phyloP scores from a whole-genome alignment of 345 rosid genomes.

The Dovyalis caffra region DNA sequence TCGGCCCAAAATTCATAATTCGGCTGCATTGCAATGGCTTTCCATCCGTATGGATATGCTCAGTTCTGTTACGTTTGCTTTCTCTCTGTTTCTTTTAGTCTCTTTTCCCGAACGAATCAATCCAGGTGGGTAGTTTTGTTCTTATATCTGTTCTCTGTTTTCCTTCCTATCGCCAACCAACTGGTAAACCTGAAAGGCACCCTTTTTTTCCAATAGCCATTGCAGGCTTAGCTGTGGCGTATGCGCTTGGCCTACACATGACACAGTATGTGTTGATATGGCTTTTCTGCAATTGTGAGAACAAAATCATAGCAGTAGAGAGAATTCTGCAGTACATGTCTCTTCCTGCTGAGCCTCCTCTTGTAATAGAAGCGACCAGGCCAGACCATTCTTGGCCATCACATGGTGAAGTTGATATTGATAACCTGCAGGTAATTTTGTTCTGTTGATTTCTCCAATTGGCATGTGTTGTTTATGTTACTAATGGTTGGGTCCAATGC shows the following conservation, averaged over 20 bases:
- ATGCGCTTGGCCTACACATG: slow-evolving; percentile 70
- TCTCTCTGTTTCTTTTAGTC: slow-evolving; percentile 57
- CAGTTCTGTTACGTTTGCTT: slow-evolving; percentile 50
- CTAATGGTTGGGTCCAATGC: not conserved
- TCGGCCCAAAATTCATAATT: slow-evolving; percentile 48
- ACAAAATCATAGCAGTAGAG: slow-evolving; percentile 84
- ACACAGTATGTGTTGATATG: slow-evolving; percentile 71
- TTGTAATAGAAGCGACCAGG: slow-evolving; percentile 53
- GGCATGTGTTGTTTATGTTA: not conserved
- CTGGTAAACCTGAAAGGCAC: slow-evolving; percentile 2
- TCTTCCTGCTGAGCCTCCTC: slow-evolving; percentile 74
- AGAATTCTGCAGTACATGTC: slow-evolving; percentile 75
- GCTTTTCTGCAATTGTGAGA: slow-evolving; percentile 67
- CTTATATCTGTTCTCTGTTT: too few relatives aligned
- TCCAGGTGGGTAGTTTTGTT: slow-evolving; percentile 51
- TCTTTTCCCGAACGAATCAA: slow-evolving; percentile 57
- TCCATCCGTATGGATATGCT: slow-evolving; percentile 64
- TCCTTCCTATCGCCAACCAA: not conserved
- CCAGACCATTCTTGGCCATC: slow-evolving; percentile 67
- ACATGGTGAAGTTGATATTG: slow-evolving; percentile 54
- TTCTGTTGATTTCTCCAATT: not conserved
- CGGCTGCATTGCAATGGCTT: slow-evolving; percentile 73
- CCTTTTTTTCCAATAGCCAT: slow-evolving; percentile 42
- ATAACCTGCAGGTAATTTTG: slow-evolving; percentile 57
- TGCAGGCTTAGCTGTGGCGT: slow-evolving; percentile 84